These are phyloP conservation scores for Hysterangium stoloniferum DNA, from an alignment of 768 basidiomycete species.

Conservation along the genomic window DNA sequence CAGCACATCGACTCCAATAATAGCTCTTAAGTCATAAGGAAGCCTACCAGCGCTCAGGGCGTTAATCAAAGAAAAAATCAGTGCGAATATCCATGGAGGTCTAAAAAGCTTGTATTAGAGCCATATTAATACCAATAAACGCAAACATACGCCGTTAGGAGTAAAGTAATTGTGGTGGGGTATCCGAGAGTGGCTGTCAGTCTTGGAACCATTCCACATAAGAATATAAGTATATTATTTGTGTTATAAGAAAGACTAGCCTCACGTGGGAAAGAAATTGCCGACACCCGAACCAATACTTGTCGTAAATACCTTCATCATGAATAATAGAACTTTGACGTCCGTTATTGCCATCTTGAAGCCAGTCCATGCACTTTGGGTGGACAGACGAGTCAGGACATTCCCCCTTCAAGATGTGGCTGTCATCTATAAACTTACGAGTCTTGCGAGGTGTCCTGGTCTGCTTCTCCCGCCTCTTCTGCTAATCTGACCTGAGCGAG, in stretches of 20 bases:
- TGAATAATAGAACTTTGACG: constrained; percentile 15
- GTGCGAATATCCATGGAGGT: constrained; percentile 54
- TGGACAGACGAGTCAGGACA: not conserved
- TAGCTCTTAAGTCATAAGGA: not conserved
- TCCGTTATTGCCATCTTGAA: constrained; percentile 16
- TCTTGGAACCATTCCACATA: constrained; percentile 16
- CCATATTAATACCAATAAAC: not conserved
- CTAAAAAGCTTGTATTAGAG: constrained; percentile 22
- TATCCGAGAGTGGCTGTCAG: constrained; percentile 60
- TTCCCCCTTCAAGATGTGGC: no score
- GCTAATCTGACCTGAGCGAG: constrained; percentile 61
- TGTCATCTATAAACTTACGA: constrained; percentile 35
- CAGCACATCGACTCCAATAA: not conserved
- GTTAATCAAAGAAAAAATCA: constrained; percentile 40
- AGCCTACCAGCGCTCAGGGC: constrained; percentile 49
- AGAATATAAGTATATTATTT: not conserved
- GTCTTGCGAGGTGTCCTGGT: constrained; percentile 45
- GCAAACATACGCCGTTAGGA: constrained; percentile 47
- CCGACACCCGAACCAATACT: constrained; percentile 15
- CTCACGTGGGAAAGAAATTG: constrained; percentile 30
- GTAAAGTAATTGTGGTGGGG: constrained; percentile 47
- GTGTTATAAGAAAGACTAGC: constrained; percentile 1
- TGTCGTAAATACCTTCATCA: constrained; percentile 14
- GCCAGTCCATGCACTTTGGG: constrained; percentile 15
- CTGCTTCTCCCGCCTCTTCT: constrained; percentile 62